Evolutionary conservation across 2,329 filamentous ascomycete species (phyloP).

Genomic region (Truncatella angustata): DNA sequence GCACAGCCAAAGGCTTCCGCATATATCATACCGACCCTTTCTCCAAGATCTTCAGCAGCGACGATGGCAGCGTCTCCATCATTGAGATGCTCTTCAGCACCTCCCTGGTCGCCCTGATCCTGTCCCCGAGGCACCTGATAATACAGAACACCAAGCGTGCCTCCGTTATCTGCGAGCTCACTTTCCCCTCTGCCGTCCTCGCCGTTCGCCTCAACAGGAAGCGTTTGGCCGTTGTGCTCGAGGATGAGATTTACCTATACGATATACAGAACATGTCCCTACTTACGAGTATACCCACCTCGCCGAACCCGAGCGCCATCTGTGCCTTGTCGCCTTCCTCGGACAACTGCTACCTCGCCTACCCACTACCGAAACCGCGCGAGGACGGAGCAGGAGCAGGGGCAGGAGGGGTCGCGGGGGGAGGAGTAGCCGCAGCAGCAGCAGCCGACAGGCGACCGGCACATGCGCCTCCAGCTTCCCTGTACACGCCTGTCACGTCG

Average conservation of each 20-base stretch:
- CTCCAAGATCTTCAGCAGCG: slow-evolving; percentile 88
- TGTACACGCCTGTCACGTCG: slow-evolving; percentile 78
- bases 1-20: slow-evolving; percentile 92
- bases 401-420: too few relatives aligned
- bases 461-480: slow-evolving; percentile 79
- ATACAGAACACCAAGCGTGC: slow-evolving; percentile 91
- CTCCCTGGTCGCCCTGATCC: slow-evolving; percentile 87
- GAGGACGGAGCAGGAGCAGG: slow-evolving; percentile 54
- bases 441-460: slow-evolving; percentile 66
- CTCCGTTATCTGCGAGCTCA: slow-evolving; percentile 95
- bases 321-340: slow-evolving; percentile 92
- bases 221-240: slow-evolving; percentile 86
- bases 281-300: slow-evolving; percentile 88
- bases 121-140: slow-evolving; percentile 87
- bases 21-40: slow-evolving; percentile 98
- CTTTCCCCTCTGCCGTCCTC: slow-evolving; percentile 93
- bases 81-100: slow-evolving; percentile 99
- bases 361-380: slow-evolving; percentile 76
- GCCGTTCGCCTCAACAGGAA: slow-evolving; percentile 94
- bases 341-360: slow-evolving; percentile 93
- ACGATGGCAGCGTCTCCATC: slow-evolving; percentile 91
- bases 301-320: slow-evolving; percentile 87
- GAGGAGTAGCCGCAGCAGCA: too few relatives aligned
- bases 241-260: slow-evolving; percentile 97
- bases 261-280: slow-evolving; percentile 99